Evolutionary conservation across 331 rosid genomes (phyloP).

Genomic region (Quercus lobata): DNA sequence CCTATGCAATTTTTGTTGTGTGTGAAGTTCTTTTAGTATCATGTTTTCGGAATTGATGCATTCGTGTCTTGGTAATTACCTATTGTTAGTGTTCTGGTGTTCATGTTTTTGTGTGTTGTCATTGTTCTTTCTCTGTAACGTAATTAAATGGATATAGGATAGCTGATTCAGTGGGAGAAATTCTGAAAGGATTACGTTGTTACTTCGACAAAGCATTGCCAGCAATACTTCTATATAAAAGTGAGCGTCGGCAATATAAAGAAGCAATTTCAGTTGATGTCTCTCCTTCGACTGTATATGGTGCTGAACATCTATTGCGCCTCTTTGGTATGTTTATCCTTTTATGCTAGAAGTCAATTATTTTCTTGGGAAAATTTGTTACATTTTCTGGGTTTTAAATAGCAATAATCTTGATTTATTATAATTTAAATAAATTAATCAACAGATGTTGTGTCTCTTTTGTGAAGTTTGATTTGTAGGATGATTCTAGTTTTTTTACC

Average conservation of each 20-base stretch:
- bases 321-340: conserved; percentile 62
- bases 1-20: neutral
- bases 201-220: conserved; percentile 92
- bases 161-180: conserved; percentile 52
- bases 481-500: neutral
- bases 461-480: too few species aligned
- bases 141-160: conserved; percentile 38
- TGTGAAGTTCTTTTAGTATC: neutral
- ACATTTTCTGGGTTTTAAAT: neutral
- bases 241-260: conserved; percentile 68
- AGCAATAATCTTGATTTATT: neutral
- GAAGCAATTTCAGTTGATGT: conserved; percentile 46
- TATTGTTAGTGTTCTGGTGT: too few species aligned
- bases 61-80: too few species aligned
- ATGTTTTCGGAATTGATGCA: neutral
- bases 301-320: conserved; percentile 93
- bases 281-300: conserved; percentile 70
- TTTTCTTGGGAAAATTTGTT: neutral
- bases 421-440: neutral
- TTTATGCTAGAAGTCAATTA: neutral
- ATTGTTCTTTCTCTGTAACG: conserved; percentile 6
- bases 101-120: neutral
- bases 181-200: conserved; percentile 62
- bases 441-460: too few species aligned
- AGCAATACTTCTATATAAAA: conserved; percentile 65